Conservation (phyloP, 257 asterid species). For the Sherardia arvensis region DNA sequence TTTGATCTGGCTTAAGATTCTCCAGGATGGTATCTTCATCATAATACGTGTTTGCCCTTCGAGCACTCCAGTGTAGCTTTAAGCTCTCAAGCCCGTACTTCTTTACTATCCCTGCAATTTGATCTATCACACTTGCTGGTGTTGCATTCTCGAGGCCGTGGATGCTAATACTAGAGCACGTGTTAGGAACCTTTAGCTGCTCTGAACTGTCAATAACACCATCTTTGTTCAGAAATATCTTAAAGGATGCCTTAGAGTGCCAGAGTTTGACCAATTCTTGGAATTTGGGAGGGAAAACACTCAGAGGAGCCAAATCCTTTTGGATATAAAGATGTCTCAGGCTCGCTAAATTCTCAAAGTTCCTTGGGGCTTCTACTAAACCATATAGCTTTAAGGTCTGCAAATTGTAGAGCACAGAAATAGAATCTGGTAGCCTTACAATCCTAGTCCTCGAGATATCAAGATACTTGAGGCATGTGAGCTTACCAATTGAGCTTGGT, state of each 20-base stretch:
- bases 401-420: constrained; percentile 15
- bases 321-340: constrained; percentile 11
- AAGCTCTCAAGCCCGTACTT: not conserved
- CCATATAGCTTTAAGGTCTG: constrained; percentile 10
- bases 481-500: constrained; percentile 3
- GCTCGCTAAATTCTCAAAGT: constrained; percentile 13
- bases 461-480: constrained; percentile 16
- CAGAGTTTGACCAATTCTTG: not conserved
- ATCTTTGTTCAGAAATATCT: not conserved
- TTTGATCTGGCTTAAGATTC: constrained; percentile 18
- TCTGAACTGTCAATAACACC: not conserved
- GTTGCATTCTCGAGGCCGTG: constrained; percentile 6
- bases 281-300: not conserved
- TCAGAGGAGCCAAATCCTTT: not conserved
- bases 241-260: too few species aligned
- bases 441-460: constrained; percentile 1
- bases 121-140: not conserved
- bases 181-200: not conserved
- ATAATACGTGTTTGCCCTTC: not conserved
- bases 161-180: not conserved
- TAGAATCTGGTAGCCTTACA: constrained; percentile 7
- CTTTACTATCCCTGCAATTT: not conserved
- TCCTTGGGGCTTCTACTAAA: not conserved
- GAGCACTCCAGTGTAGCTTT: not conserved
- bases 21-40: constrained; percentile 11